phyloP scores from a whole-genome alignment of 2,329 filamentous ascomycete genomes.

The Beauveria australis region DNA sequence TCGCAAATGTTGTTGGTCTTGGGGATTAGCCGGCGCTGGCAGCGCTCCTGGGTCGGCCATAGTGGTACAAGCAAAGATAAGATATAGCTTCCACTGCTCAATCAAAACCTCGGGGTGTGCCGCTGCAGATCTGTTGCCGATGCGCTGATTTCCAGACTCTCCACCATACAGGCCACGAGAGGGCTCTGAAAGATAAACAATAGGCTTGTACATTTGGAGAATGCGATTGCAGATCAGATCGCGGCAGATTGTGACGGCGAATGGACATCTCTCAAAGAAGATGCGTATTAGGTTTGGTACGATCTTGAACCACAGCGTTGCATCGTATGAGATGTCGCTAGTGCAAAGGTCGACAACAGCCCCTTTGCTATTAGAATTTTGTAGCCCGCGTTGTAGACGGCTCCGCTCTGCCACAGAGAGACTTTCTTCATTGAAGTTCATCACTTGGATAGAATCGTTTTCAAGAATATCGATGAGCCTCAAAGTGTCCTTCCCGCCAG shows the following conservation, averaged over 20 bases:
- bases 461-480: slow-evolving; percentile 89
- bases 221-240: slow-evolving; percentile 90
- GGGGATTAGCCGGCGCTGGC: slow-evolving; percentile 24
- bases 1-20: slow-evolving; percentile 64
- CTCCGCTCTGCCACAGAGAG: slow-evolving; percentile 88
- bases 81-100: slow-evolving; percentile 96
- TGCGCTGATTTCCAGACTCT: slow-evolving; percentile 46
- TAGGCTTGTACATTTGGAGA: slow-evolving; percentile 83
- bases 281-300: slow-evolving; percentile 92
- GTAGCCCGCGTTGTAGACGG: slow-evolving; percentile 80
- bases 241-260: slow-evolving; percentile 81
- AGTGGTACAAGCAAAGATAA: slow-evolving; percentile 95
- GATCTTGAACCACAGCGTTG: slow-evolving; percentile 94
- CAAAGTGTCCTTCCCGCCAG: slow-evolving; percentile 51
- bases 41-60: slow-evolving; percentile 71
- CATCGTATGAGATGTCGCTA: slow-evolving; percentile 90
- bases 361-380: slow-evolving; percentile 73
- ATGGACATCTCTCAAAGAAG: slow-evolving; percentile 83
- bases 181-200: slow-evolving; percentile 70
- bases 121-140: slow-evolving; percentile 48
- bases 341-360: slow-evolving; percentile 90
- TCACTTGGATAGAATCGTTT: slow-evolving; percentile 76
- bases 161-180: slow-evolving; percentile 56
- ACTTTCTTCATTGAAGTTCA: slow-evolving; percentile 88
- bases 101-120: slow-evolving; percentile 80